A percentile compares a stretch with the other conserved stretches of the same genome.
phyloP scores from a whole-genome alignment of 257 asterid genomes.

The Solanum rostratum region DNA sequence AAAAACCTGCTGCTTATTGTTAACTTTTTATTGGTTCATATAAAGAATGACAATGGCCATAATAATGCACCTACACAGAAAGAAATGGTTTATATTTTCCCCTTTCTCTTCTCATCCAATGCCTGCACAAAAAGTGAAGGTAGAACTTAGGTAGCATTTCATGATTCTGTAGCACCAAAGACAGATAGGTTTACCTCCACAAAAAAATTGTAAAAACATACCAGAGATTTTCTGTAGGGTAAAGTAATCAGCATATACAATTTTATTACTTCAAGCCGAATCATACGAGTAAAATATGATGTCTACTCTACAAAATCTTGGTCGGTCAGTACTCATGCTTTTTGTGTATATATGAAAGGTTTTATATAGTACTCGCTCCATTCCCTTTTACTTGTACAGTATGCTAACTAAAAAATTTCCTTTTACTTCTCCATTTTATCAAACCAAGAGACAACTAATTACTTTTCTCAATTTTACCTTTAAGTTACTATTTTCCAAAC shows the following conservation, averaged over 20 bases:
- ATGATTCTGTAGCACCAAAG: neutral
- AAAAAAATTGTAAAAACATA: neutral
- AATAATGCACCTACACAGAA: constrained; percentile 20
- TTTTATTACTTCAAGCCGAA: neutral
- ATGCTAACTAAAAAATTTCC: neutral
- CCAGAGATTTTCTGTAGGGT: neutral
- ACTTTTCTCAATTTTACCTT: neutral
- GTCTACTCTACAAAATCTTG: neutral
- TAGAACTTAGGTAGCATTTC: neutral
- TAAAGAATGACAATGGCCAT: constrained; percentile 52
- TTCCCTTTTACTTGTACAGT: neutral
- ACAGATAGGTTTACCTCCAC: neutral
- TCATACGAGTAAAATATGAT: neutral
- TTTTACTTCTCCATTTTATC: neutral
- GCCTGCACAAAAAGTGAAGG: constrained; percentile 39
- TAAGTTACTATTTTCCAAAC: neutral
- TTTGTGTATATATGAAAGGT: neutral
- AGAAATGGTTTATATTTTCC: constrained; percentile 32
- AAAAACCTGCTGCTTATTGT: neutral
- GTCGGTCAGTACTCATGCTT: neutral
- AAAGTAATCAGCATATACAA: neutral
- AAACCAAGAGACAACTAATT: neutral
- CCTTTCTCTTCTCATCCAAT: constrained; percentile 73
- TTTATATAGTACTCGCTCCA: neutral
- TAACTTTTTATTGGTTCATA: constrained; percentile 16